Evolutionary conservation across 2,329 filamentous ascomycete genomes (phyloP), one percentile per base, ranked within the genome.

Genomic region (Herpomyces periplanetae): DNA sequence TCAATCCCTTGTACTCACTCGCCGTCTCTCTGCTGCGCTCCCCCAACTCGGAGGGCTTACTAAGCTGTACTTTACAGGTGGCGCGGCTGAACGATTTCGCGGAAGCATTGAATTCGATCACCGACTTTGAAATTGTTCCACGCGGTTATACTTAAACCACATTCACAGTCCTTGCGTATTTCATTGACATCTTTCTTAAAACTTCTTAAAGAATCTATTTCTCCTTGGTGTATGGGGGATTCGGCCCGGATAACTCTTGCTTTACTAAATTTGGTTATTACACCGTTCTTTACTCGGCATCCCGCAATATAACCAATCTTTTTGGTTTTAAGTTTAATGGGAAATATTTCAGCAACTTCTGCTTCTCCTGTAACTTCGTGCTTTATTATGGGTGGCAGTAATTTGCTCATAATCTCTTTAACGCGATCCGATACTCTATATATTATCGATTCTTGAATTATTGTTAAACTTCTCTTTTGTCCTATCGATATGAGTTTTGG

Each of bases 101-200:
- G n/a, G n/a, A n/a, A 85, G 13, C 58, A 60, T 42, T 91, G 80
- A 25, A 96, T 51, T 35, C 61, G 53, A 39, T 96, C 80, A 11
- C 75, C 80, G 7, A 56, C 45, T 31, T 60, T 37, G 34, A 91
- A 63, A 10, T 56, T 63, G 18, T 62, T 47, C 56, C 69, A 96
- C 13, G 47, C 50, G 3, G 62, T 56, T 31, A 96, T 75, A 20
- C 55, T 58, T 27, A 96, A 60, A 27, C 80, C 80, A 31, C 80
- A 96, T 39, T 96, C 80, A n/a, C 51, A 55, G 23, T 71, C 73
- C 40, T 85, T 91, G 30, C 57, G 58, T 57, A 85, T 80, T 32
- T 87, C 68, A 17, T 46, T 44, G 12, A 80, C 65, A 27, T 88
- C 68, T 36, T 84, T 84, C 48, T 91, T 88, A 36, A 64, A 56